Evolutionary conservation across 169 alveolate genomes (phyloP).

Genomic region (Eimeria brunetti): DNA sequence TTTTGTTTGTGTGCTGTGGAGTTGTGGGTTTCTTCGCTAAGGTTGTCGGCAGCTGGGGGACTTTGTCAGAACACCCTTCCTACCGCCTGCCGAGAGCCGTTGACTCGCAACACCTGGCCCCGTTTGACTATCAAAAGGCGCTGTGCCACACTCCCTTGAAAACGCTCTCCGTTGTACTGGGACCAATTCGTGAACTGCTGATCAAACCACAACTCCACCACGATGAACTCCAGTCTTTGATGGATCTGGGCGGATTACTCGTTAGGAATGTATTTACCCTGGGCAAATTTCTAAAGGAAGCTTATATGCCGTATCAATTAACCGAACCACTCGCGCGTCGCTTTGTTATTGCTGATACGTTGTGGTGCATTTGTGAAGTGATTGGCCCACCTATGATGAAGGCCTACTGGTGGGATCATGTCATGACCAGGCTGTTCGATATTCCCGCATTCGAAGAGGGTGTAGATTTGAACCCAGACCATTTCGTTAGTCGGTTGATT

Average conservation of each 20-base stretch:
- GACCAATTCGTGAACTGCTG: background rate
- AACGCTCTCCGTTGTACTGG: background rate
- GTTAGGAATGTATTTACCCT: background rate
- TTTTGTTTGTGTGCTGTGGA: background rate
- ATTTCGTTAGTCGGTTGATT: background rate
- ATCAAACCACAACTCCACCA: background rate
- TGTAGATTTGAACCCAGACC: background rate
- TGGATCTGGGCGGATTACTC: background rate
- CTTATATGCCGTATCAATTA: background rate
- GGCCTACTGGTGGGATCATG: background rate
- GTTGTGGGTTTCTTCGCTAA: background rate
- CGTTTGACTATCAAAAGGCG: background rate
- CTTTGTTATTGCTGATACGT: constrained; percentile 1
- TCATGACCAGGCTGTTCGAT: background rate
- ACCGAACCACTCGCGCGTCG: background rate
- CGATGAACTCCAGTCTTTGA: background rate
- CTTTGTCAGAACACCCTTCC: background rate
- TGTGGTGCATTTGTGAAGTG: constrained; percentile 32
- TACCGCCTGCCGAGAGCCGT: constrained; percentile 2
- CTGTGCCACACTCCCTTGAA: background rate
- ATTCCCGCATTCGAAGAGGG: background rate
- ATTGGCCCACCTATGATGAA: constrained; percentile 21
- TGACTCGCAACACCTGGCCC: background rate
- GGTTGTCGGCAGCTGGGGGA: background rate
- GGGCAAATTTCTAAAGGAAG: background rate